Base-by-base conservation (phyloP, 2,329 filamentous ascomycete species). In the Penicillium olsonii region DNA sequence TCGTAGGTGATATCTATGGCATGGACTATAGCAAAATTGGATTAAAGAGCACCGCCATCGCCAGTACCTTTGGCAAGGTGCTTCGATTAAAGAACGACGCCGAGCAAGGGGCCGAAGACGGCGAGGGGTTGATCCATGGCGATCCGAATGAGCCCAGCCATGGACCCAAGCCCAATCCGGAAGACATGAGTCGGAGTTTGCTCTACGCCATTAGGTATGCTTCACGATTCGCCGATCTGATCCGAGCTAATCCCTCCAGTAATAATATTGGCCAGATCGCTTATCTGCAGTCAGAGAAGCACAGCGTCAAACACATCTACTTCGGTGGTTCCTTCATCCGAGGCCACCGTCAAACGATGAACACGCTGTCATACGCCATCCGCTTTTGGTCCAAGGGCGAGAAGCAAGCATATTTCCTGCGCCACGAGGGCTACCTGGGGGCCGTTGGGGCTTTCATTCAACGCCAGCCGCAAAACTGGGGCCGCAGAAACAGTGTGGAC, bases 211-310 rank as follows among this genome's bases (percentile, higher is more conserved):
- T 97, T 24, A 84, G 82, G 79, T 82, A 65, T 44, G 66, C 55
- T 31, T 4, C 8, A n/a, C 26, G 29, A n/a, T 11, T 17, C n/a
- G n/a, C 10, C 10, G 7, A 18, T 10, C 19, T 20, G 8, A 10
- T 42, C 15, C 15, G 12, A 12, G 38, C 68, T 72, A 54, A 74
- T 55, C 5, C 41, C 3, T 5, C 24, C 26, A 92, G 88, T 69
- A 97, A 97, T 77, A 97, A 97, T 73, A 96, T 97, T 56, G 94
- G 94, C 14, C 94, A 99, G 75, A 95, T 99, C 62, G 91, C 94
- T 37, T 96, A 94, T 70, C 79, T 99, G n/a, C 94, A 97, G 68
- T 94, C 90, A 5, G 92, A 96, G 69, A 94, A 96, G 66, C 92
- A 99, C 74, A 83, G 87, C 38, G 78, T 97, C 20, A 87, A 89